phyloP scores from a whole-genome alignment of 768 basidiomycete genomes.

The Hygrocybe punicea region DNA sequence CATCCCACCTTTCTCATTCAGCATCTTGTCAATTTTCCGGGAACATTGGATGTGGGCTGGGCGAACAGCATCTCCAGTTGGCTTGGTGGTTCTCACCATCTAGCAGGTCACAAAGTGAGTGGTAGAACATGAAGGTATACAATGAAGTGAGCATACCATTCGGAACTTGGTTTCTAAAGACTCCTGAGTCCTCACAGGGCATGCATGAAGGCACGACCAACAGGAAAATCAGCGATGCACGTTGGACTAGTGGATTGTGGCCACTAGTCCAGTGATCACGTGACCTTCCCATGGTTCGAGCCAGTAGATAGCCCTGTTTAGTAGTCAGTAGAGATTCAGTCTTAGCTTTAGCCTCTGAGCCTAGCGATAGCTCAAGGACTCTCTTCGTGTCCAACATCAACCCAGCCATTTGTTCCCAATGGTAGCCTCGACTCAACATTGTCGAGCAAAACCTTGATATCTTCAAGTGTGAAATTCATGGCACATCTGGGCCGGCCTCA shows the following conservation, averaged over 20 bases:
- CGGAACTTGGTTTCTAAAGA: conserved; percentile 25
- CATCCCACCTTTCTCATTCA: conserved; percentile 19
- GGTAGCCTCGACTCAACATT: conserved; percentile 15
- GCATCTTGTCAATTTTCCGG: conserved; percentile 17
- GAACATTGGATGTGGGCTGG: conserved; percentile 22
- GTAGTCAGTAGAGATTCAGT: too few relatives aligned
- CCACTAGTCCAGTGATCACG: too few relatives aligned
- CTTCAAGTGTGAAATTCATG: conserved; percentile 17
- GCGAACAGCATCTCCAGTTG: conserved; percentile 26
- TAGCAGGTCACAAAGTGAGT: not conserved
- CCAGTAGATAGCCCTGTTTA: too few relatives aligned
- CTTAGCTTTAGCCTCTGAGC: too few relatives aligned
- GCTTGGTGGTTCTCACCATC: conserved; percentile 24
- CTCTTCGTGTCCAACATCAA: too few relatives aligned
- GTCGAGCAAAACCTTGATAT: conserved; percentile 16
- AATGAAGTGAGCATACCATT: too few relatives aligned
- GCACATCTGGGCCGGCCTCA: conserved; percentile 13
- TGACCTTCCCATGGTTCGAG: too few relatives aligned
- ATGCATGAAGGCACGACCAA: conserved; percentile 15
- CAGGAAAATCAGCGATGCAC: conserved; percentile 9
- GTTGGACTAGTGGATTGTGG: too few relatives aligned
- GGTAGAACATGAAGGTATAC: too few relatives aligned
- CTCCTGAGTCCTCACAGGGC: conserved; percentile 7
- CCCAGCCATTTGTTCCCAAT: conserved; percentile 21
- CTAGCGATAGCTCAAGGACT: too few relatives aligned